Base-by-base conservation (phyloP, 208 protist genomes). In the Leishmania mexicana region DNA sequence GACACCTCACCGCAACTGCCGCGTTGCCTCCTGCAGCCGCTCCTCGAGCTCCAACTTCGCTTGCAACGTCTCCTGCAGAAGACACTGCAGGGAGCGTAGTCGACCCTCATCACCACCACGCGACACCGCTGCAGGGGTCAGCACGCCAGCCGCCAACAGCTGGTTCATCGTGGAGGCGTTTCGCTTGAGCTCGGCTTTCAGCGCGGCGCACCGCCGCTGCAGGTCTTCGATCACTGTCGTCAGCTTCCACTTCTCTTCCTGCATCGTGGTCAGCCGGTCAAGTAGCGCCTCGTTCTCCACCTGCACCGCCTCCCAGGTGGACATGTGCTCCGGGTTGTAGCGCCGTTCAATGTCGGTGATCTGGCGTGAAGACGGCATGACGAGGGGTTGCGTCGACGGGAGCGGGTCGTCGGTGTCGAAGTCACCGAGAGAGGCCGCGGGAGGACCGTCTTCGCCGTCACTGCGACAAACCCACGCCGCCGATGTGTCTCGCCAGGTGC, bases 271-370 rank as follows among this genome's bases (percentile, higher is more conserved):
- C 54, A 94, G 76, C 0, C 88, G 88, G 57, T 83, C 72, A 19
- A 89, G 86, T 8, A 93, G 85, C 1, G 85, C 87, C 76, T 93
- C 89, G 80, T 94, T 94, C 80, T 93, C 90, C 45, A 89, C 80
- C 80, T 93, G 85, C 64, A 94, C 83, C 74, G 86, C 83, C 78
- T 92, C 87, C 84, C 80, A 92, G 10, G 83, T 78, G 17, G 85
- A 74, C 85, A 92, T 88, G 68, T 85, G 77, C 78, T 91, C 86
- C 13, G 87, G 87, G 75, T 89, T 81, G 83, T 89, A 91, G 62
- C 81, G 80, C 31, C 77, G 80, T 70, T 90, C 87, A 1, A 90
- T 80, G 35, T 87, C 84, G 31, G 75, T 87, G 45, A 91, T 79
- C 38, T 65, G 53, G 31, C 76, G 75, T 17, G 84, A 60, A 8